Conservation (phyloP, 164 flowering plant species). For the Protea cynaroides region DNA sequence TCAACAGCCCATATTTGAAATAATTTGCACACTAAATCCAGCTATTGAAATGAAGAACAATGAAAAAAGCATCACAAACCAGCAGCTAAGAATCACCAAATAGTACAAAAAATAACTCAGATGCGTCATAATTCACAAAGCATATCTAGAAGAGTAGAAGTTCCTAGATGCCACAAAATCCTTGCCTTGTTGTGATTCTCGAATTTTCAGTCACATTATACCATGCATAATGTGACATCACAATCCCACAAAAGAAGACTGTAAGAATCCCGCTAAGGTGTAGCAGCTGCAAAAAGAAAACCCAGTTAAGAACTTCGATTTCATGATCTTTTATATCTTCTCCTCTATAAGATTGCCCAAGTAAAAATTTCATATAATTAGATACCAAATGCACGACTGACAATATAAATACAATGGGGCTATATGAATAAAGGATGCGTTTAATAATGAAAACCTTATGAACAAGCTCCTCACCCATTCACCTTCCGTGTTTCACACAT, state of each 20-base stretch:
- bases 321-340: background rate
- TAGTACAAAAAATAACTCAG: no score
- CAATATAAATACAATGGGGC: no score
- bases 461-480: background rate
- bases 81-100: background rate
- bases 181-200: slow-evolving; percentile 70
- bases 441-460: no score
- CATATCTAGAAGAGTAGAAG: background rate
- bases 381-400: no score
- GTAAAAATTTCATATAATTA: no score
- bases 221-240: slow-evolving; percentile 96
- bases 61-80: background rate
- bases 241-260: slow-evolving; percentile 84
- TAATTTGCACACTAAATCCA: background rate
- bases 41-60: background rate
- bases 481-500: no score
- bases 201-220: slow-evolving; percentile 81
- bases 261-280: slow-evolving; percentile 83
- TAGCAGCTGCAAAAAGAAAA: slow-evolving; percentile 46
- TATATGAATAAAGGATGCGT: no score
- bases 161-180: background rate
- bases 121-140: no score
- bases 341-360: background rate
- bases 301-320: background rate
- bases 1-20: background rate